A percentile compares a stretch with the other conserved stretches of the same genome.
phyloP scores from a whole-genome alignment of 192 early-diverging fungal genomes.

The Dispira simplex region DNA sequence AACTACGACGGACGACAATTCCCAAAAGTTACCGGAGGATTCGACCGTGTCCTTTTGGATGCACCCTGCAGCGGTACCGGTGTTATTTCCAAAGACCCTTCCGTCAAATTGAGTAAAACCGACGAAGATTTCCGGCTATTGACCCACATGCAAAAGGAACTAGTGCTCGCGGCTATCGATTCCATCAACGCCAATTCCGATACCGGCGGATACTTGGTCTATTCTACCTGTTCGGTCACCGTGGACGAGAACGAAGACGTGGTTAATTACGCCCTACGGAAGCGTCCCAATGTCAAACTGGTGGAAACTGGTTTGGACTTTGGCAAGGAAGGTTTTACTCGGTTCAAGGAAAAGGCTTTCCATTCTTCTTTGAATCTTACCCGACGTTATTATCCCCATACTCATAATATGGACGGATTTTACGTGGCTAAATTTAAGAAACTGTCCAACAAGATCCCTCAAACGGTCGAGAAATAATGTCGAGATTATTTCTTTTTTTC shows the following conservation, averaged over 20 bases:
- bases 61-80: slow-evolving; percentile 98
- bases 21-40: slow-evolving; percentile 91
- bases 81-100: slow-evolving; percentile 95
- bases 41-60: slow-evolving; percentile 93
- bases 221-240: slow-evolving; percentile 96
- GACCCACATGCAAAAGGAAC: slow-evolving; percentile 87
- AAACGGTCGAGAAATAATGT: too few relatives aligned
- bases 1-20: slow-evolving; percentile 98
- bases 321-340: slow-evolving; percentile 80
- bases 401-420: slow-evolving; percentile 99
- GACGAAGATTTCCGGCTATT: slow-evolving; percentile 86
- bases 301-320: slow-evolving; percentile 84
- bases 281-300: slow-evolving; percentile 87
- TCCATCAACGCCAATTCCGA: slow-evolving; percentile 82
- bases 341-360: slow-evolving; percentile 80
- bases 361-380: slow-evolving; percentile 69
- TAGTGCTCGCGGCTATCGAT: slow-evolving; percentile 95
- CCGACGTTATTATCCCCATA: slow-evolving; percentile 88
- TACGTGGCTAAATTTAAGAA: slow-evolving; percentile 98
- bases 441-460: slow-evolving; percentile 62
- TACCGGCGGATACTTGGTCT: slow-evolving; percentile 93
- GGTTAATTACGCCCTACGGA: slow-evolving; percentile 85
- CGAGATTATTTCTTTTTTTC: too few relatives aligned
- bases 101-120: slow-evolving; percentile 90
- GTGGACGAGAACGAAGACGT: slow-evolving; percentile 98